These are phyloP conservation scores for Acidomyces sp. DNA, from an alignment of 495 filamentous ascomycete species.

Conservation along the genomic window DNA sequence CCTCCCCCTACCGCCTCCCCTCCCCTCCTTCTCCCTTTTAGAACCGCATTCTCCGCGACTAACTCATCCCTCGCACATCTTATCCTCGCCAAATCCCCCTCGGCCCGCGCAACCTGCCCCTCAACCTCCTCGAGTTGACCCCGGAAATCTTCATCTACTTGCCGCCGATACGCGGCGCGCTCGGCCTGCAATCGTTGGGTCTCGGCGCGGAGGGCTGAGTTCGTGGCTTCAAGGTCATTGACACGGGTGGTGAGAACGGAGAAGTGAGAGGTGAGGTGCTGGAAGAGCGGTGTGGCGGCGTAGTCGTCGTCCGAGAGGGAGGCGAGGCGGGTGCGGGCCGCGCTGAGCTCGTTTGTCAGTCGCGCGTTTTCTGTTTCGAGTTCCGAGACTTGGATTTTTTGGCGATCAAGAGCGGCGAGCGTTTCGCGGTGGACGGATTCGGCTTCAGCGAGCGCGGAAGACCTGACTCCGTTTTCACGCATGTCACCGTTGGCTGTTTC, in stretches of 20 bases:
- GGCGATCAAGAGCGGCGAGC: constrained; percentile 57
- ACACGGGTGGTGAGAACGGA: constrained; percentile 84
- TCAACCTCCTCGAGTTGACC: constrained; percentile 59
- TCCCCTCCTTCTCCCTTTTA: too few species aligned
- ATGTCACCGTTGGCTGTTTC: constrained; percentile 37
- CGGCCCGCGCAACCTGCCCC: constrained; percentile 62
- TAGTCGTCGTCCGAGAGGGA: constrained; percentile 86
- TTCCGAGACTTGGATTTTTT: constrained; percentile 73
- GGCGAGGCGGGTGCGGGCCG: constrained; percentile 48
- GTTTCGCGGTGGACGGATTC: constrained; percentile 64
- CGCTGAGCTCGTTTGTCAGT: constrained; percentile 65
- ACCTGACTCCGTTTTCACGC: too few species aligned
- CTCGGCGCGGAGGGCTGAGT: constrained; percentile 72
- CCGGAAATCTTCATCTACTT: constrained; percentile 67
- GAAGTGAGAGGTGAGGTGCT: constrained; percentile 73
- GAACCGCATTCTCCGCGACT: constrained; percentile 64
- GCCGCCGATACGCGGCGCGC: constrained; percentile 63
- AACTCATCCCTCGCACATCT: constrained; percentile 72
- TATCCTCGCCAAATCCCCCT: constrained; percentile 75
- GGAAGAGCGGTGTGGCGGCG: constrained; percentile 81
- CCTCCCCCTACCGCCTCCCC: too few species aligned
- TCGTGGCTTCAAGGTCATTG: constrained; percentile 82
- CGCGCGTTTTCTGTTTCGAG: constrained; percentile 67
- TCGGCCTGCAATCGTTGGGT: constrained; percentile 74
- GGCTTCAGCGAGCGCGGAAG: constrained; percentile 42